Conservation (phyloP, 805 yeast species). For the Suhomyces tanzawaensis region DNA sequence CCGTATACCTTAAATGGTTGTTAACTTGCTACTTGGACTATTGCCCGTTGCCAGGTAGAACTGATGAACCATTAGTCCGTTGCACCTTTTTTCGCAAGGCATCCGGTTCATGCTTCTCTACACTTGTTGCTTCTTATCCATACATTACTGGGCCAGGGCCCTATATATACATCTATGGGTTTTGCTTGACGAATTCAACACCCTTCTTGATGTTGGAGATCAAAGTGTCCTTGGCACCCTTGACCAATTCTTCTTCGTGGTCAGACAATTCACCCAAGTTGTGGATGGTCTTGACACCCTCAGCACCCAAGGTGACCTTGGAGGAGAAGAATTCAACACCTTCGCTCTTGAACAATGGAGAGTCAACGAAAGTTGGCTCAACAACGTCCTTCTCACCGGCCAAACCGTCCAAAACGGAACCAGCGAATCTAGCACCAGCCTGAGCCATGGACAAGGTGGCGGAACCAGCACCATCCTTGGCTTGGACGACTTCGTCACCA, state of each 20-base stretch:
- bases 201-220: slow-evolving; percentile 93
- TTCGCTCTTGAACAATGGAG: slow-evolving; percentile 78
- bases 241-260: slow-evolving; percentile 83
- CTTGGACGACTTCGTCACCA: slow-evolving; percentile 87
- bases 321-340: slow-evolving; percentile 97
- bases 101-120: too few relatives aligned
- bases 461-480: slow-evolving; percentile 81
- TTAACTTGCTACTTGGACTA: too few relatives aligned
- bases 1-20: too few relatives aligned
- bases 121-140: too few relatives aligned
- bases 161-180: slow-evolving; percentile 45
- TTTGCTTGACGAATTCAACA: slow-evolving; percentile 74
- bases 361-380: slow-evolving; percentile 73
- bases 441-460: slow-evolving; percentile 86
- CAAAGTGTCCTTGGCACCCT: slow-evolving; percentile 83
- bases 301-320: slow-evolving; percentile 87
- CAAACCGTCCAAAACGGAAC: slow-evolving; percentile 61
- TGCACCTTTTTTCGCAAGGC: background rate
- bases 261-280: slow-evolving; percentile 66
- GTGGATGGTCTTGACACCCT: slow-evolving; percentile 84
- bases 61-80: too few relatives aligned
- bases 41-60: too few relatives aligned
- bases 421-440: slow-evolving; percentile 78
- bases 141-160: too few relatives aligned
- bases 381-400: slow-evolving; percentile 62